phyloP scores from a whole-genome alignment of 176 grass and related monocot genomes.

The Melocanna baccifera region DNA sequence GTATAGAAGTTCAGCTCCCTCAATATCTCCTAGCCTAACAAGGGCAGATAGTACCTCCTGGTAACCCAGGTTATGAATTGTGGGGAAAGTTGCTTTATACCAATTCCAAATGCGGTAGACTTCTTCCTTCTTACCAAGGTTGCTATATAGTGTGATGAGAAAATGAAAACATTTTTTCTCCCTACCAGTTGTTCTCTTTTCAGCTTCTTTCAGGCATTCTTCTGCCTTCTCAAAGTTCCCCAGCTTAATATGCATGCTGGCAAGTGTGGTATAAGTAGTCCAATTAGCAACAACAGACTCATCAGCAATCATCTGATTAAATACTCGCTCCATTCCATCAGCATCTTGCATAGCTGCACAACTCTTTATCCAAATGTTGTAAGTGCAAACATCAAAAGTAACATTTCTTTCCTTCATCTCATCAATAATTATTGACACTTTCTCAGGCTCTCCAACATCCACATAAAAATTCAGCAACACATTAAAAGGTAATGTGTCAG shows the following conservation, averaged over 20 bases:
- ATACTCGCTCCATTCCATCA: constrained; percentile 61
- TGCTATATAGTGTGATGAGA: constrained; percentile 71
- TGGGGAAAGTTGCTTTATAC: constrained; percentile 81
- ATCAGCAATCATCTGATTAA: constrained; percentile 63
- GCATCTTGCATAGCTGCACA: constrained; percentile 69
- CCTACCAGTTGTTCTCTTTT: constrained; percentile 70
- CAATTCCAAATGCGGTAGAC: constrained; percentile 83
- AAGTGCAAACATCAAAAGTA: constrained; percentile 64
- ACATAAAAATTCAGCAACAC: constrained; percentile 90
- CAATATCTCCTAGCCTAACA: constrained; percentile 68
- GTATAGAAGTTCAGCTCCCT: constrained; percentile 79
- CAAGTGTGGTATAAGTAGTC: constrained; percentile 82
- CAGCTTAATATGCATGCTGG: constrained; percentile 78
- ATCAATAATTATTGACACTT: constrained; percentile 44
- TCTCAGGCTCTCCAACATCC: constrained; percentile 58
- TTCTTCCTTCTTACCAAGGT: constrained; percentile 76
- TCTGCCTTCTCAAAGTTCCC: constrained; percentile 69
- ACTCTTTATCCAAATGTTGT: constrained; percentile 90
- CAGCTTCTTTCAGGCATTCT: constrained; percentile 72
- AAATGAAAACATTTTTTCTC: constrained; percentile 75
- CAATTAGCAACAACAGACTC: constrained; percentile 73
- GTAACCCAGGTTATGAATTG: constrained; percentile 78
- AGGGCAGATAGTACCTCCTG: constrained; percentile 63
- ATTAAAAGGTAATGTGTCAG: constrained; percentile 79
- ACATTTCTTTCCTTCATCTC: constrained; percentile 80